Evolutionary conservation across 345 rosid genomes (phyloP), one percentile per base, ranked within the genome.

Genomic region (Euphorbia pulcherrima): DNA sequence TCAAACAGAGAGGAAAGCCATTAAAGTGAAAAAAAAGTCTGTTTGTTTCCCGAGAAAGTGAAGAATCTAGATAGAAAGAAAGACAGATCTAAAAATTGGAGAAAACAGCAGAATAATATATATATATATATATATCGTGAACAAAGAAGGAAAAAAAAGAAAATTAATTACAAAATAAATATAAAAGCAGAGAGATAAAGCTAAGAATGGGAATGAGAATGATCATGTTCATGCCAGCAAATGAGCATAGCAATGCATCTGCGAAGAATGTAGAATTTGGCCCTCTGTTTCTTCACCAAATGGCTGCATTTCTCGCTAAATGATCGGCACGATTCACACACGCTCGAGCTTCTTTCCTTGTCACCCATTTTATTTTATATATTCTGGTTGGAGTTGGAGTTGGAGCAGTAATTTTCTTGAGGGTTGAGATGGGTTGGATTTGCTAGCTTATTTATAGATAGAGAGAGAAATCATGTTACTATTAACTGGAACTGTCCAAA

Each of bases 231-330:
- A 29, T 81, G 89, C 74, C 89, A 84, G 66, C 96, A 89, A 54
- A 89, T 69, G 37, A 89, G 85, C 87, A 89, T 83, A 20, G 92
- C 88, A 30, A 89, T 78, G 82, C 96, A 89, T 51, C 96, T 89
- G 50, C 92, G 86, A 68, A 89, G 83, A 81, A 89, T 86, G 77
- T 87, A 89, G 80, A 89, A 86, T 73, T 82, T 87, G 35, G 89
- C 87, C 16, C 90, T 72, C 64, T 89, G 96, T 81, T 84, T 89
- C 86, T 87, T 89, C 73, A 84, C 89, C 75, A 82, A 46, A 74
- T 89, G 92, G 79, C 83, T 85, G 71, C 96, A 89, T 78, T 89
- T 89, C 79, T 81, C 72, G 16, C 88, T 84, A 10, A 89, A 83
- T 0, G 85, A 83, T 76, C 84, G 77, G 77, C 88, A 83, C 20